phyloP scores from a whole-genome alignment of 257 asterid genomes.

The Fraxinus americana region DNA sequence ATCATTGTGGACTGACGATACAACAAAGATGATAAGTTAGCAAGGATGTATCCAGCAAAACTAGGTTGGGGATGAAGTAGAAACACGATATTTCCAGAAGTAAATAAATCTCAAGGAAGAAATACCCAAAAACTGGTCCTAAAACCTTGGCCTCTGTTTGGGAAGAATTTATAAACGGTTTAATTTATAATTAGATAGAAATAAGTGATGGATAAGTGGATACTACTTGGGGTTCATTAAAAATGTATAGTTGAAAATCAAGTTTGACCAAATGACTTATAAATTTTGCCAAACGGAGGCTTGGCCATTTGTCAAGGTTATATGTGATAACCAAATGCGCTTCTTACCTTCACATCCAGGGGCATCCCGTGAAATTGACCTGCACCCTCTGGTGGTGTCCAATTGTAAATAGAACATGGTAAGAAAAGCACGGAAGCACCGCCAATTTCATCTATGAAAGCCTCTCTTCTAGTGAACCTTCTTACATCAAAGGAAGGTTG shows the following conservation, averaged over 20 bases:
- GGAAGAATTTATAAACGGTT: no score
- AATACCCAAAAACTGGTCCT: neutral
- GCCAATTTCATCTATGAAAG: constrained; percentile 56
- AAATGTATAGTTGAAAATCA: no score
- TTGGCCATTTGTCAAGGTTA: neutral
- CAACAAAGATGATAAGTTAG: neutral
- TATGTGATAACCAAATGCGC: neutral
- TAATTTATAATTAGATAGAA: no score
- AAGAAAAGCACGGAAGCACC: constrained; percentile 77
- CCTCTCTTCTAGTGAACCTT: constrained; percentile 62
- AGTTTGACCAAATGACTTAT: no score
- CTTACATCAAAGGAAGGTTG: constrained; percentile 51
- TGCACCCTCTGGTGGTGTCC: constrained; percentile 99
- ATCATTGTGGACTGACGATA: neutral
- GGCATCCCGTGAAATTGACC: constrained; percentile 99
- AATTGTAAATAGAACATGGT: constrained; percentile 83
- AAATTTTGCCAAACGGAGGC: no score
- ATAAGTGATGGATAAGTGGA: no score
- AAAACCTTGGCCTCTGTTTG: neutral
- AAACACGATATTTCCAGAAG: neutral
- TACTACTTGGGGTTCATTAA: no score
- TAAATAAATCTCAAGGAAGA: constrained; percentile 7
- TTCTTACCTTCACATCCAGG: constrained; percentile 82
- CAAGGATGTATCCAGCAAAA: neutral
- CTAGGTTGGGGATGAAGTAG: neutral